A percentile compares a stretch with the other conserved stretches of the same genome.
Evolutionary conservation across 805 yeast genomes (phyloP).

Genomic region (Yamadazyma tumulicola): DNA sequence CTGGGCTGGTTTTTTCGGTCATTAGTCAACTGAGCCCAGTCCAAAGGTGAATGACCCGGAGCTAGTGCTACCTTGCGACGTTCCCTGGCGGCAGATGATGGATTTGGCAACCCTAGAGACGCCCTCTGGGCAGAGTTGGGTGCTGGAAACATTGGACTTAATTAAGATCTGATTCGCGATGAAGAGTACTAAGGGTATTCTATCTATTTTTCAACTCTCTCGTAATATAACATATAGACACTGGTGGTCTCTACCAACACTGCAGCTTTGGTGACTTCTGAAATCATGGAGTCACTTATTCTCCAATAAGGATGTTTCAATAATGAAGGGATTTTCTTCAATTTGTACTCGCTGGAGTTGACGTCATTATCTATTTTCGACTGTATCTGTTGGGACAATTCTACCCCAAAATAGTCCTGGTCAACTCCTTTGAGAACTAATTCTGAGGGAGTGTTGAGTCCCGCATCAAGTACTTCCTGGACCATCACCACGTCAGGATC

Average conservation of each 20-base stretch:
- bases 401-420: conserved; percentile 22
- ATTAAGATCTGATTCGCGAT: neutral
- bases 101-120: neutral
- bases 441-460: conserved; percentile 41
- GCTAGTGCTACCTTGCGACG: conserved; percentile 54
- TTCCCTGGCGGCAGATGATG: conserved; percentile 4
- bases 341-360: conserved; percentile 20
- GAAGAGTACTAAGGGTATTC: neutral
- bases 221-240: conserved; percentile 86
- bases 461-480: conserved; percentile 38
- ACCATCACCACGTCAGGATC: conserved; percentile 32
- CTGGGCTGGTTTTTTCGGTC: conserved; percentile 38
- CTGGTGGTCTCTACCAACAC: conserved; percentile 68
- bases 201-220: conserved; percentile 39
- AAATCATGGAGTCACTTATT: conserved; percentile 70
- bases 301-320: conserved; percentile 74
- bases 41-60: conserved; percentile 84
- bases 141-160: conserved; percentile 22
- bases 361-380: conserved; percentile 8
- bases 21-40: conserved; percentile 68
- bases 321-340: conserved; percentile 54
- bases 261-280: conserved; percentile 55
- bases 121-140: conserved; percentile 38
- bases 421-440: conserved; percentile 30
- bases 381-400: conserved; percentile 9